Evolutionary conservation across 805 yeast species (phyloP), one percentile per base, ranked within the genome.

Genomic region (Ogataea chonburiensis): DNA sequence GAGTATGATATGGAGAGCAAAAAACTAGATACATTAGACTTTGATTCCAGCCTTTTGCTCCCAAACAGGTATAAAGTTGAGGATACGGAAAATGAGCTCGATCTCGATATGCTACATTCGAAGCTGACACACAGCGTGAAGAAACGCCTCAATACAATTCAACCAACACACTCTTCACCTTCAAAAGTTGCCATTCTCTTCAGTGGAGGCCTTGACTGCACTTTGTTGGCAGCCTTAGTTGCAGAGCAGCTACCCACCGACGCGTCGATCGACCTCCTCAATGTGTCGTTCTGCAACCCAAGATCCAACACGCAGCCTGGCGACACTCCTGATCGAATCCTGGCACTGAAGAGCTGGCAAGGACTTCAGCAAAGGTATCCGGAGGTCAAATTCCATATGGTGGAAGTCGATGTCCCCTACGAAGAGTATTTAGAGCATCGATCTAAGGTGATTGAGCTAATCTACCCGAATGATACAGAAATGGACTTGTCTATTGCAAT

Each of bases 401-500:
- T 83, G 2, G 89, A 88, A 50, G 69, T 86, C 5, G 75, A 93
- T 52, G 83, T 93, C 2, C 63, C 83, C 1, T 89, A 82, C 51
- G 75, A 73, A 5, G 81, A 77, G 31, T 86, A 87, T 62, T 50
- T 74, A 7, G 27, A 52, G 3, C 73, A 73, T 23, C 72, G 70
- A 34, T 59, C 65, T 1, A 57, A 64, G 3, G 95, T 91, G 0
- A 60, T 68, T 28, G 64, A 71, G 17, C 63, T 91, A 27, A 93
- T 93, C 72, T 79, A 70, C 52, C 98, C 99, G 0, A 77, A 79
- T 41, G 70, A 75, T 28, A 88, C 96, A 0, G 98, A 88, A 46
- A 93, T 93, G 98, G 99, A 93, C 58, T 62, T 88, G 15, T 85
- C 96, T 1, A 93, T 93, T 34, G 97, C 97, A 1, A 77, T 91